Evolutionary conservation across 768 basidiomycete genomes (phyloP).

Genomic region (Rhizopogon vinicolor): DNA sequence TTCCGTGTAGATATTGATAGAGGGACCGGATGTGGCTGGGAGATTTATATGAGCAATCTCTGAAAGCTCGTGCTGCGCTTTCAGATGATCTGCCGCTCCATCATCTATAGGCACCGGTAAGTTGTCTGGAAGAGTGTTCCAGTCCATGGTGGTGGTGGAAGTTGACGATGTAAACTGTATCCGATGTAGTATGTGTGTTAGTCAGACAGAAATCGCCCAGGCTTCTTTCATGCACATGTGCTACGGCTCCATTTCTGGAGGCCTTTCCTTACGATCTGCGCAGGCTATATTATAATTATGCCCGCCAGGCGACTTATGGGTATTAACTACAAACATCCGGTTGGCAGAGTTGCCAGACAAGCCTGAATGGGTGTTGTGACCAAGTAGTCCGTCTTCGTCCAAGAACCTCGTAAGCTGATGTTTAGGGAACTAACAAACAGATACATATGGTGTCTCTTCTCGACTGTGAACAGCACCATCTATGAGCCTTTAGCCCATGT

Average conservation of each 20-base stretch:
- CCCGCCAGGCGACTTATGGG: background rate
- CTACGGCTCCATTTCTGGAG: background rate
- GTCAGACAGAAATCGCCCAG: background rate
- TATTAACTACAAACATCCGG: background rate
- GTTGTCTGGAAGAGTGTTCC: conserved; percentile 11
- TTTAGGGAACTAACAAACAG: background rate
- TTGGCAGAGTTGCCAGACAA: background rate
- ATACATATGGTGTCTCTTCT: background rate
- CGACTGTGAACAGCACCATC: background rate
- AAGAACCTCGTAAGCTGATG: background rate
- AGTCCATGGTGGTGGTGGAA: background rate
- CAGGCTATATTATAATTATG: background rate
- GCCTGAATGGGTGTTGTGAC: no score
- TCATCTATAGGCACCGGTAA: conserved; percentile 10
- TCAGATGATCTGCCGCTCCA: conserved; percentile 10
- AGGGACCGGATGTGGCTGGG: conserved; percentile 1
- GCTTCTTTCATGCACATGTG: no score
- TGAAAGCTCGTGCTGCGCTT: background rate
- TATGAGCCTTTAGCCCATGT: background rate
- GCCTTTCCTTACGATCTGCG: background rate
- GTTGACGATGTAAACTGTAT: background rate
- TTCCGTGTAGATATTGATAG: conserved; percentile 8
- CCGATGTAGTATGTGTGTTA: background rate
- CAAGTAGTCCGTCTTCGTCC: background rate
- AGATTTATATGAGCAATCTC: conserved; percentile 1